Base-by-base conservation (phyloP, 164 flowering plant species). In the Echeveria elegans region DNA sequence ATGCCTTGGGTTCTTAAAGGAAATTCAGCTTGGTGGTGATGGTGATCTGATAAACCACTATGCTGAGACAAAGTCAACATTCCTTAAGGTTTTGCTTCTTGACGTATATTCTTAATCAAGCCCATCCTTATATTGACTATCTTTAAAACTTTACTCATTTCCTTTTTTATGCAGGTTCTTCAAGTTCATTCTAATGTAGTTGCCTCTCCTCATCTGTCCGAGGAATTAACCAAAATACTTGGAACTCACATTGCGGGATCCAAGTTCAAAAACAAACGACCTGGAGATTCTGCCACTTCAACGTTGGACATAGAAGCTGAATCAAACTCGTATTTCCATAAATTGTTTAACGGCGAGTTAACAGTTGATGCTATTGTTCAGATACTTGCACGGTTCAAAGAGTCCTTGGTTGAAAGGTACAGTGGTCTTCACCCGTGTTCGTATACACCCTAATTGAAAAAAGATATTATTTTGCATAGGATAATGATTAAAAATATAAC, bases 351-450 rank as follows among this genome's bases (percentile, higher is more conserved):
- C 65, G 92, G 89, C 71, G 86, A 82, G 69, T 74, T 92, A 75
- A 67, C 86, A 30, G 75, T 87, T 76, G 92, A 87, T 67, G 80
- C 86, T 18, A 81, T 90, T 89, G 86, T 95, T 72, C 86, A 88
- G 75, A 86, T 83, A 95, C 96, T 95, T 76, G 80, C 91, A 36
- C 87, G 82, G 29, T 95, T 85, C 72, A 86, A 86, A 72, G 97
- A 92, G 68, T 95, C 97, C 64, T 68, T 88, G 52, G 91, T 83
- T 24, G 74, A 73, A 77, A 92, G 99, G 99, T 89, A 21, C 5
- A 24, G 15, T 63, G 10, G 47, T 63, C n/a, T 40, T 63, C 43
- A 29, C 3, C 18, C n/a, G 12, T 63, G 28, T 63, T 36, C n/a
- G n/a, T 14, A 31, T 36, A 19, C 47, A 37, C 21, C 29, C 7